Base-by-base conservation (phyloP, 768 basidiomycete genomes). In the Phaeotremella skinneri region DNA sequence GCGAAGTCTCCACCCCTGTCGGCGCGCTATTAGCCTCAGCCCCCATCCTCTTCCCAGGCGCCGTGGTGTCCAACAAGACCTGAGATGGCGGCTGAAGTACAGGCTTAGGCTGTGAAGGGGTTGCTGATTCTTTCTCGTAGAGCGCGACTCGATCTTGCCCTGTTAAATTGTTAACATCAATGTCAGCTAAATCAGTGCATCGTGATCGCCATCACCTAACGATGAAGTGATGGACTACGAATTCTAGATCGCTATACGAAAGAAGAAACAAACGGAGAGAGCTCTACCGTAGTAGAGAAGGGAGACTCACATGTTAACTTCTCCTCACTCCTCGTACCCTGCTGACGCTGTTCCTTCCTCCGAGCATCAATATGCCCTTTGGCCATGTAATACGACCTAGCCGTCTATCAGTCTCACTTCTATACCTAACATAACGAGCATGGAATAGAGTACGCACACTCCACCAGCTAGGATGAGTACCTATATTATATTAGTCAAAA, bases 261-360 rank as follows among this genome's bases (percentile, higher is more conserved):
- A n/a, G n/a, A n/a, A n/a, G n/a, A n/a, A n/a, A n/a, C n/a, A n/a
- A n/a, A n/a, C n/a, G n/a, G n/a, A n/a, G n/a, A n/a, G n/a, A n/a
- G n/a, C n/a, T n/a, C n/a, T n/a, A n/a, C n/a, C n/a, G n/a, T n/a
- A n/a, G n/a, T n/a, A n/a, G n/a, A n/a, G n/a, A n/a, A n/a, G n/a
- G n/a, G n/a, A n/a, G n/a, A 63, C 67, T 55, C 48, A 69, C 67
- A 69, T 13, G 64, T 31, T 9, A 69, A 53, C 49, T 65, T 65
- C 52, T 65, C 64, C 29, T 58, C 58, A 9, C 61, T 55, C 23
- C 67, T 55, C 5, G 48, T 45, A 17, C 67, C 67, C 21, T 50
- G 31, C 17, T 37, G 34, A 16, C 41, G 39, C 43, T 64, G 63
- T 11, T 70, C 68, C 25, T 53, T 52, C 9, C 68, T 20, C 32